Conservation (phyloP, 306 rosid species). For the Vigna unguiculata region DNA sequence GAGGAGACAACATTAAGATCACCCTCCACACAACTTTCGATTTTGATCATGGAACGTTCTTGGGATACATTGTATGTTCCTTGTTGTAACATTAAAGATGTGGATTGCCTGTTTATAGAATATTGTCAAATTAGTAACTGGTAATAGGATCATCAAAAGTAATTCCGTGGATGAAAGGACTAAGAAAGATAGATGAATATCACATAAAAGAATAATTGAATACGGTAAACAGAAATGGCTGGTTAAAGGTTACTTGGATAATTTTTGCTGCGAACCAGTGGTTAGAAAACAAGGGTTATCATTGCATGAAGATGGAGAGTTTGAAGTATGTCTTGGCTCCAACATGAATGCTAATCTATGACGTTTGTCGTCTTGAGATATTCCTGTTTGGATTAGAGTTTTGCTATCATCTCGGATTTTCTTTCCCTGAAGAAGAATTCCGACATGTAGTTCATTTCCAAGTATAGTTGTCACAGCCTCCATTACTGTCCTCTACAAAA, state of each 20-base stretch:
- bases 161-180: background rate
- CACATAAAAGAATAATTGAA: constrained; percentile 18
- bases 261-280: constrained; percentile 38
- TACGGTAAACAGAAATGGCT: background rate
- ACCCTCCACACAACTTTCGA: constrained; percentile 54
- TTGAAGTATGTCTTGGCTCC: constrained; percentile 65
- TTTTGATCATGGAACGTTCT: constrained; percentile 49
- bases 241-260: constrained; percentile 55
- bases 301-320: constrained; percentile 42
- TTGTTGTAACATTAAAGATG: constrained; percentile 52
- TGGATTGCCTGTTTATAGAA: constrained; percentile 59
- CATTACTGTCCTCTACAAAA: constrained; percentile 64
- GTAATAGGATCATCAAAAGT: background rate
- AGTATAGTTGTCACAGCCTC: constrained; percentile 72
- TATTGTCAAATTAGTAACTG: constrained; percentile 31
- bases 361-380: constrained; percentile 65
- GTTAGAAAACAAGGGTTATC: constrained; percentile 51
- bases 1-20: constrained; percentile 50
- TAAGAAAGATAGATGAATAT: constrained; percentile 3
- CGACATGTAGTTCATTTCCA: constrained; percentile 80
- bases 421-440: constrained; percentile 78
- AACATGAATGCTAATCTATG: constrained; percentile 73
- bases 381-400: constrained; percentile 77
- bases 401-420: constrained; percentile 74
- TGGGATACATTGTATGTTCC: constrained; percentile 55